Evolutionary conservation across 2,329 filamentous ascomycete genomes (phyloP).

Genomic region (Hypocreales sp.): DNA sequence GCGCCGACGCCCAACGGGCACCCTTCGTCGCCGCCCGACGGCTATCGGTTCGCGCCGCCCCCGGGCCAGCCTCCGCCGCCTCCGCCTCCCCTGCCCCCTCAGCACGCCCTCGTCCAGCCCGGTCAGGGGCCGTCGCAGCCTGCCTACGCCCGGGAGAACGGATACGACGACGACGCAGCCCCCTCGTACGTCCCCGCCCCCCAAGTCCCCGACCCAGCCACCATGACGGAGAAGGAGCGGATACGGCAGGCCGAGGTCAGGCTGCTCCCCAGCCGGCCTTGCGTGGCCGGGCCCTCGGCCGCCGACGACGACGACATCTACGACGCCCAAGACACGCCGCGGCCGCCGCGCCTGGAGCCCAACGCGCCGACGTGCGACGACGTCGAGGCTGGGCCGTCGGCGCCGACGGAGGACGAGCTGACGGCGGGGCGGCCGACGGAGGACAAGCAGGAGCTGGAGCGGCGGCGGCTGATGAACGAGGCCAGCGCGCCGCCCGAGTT

Average conservation of each 20-base stretch:
- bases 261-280: conserved; percentile 66
- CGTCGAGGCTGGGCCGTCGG: conserved; percentile 18
- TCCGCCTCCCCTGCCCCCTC: conserved; percentile 3
- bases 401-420: conserved; percentile 30
- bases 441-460: conserved; percentile 69
- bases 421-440: conserved; percentile 24
- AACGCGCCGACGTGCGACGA: conserved; percentile 5
- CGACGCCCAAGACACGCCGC: conserved; percentile 25
- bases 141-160: conserved; percentile 6
- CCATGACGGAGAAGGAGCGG: conserved; percentile 67
- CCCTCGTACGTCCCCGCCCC: conserved; percentile 44
- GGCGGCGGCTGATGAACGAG: conserved; percentile 44
- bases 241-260: conserved; percentile 62
- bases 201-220: conserved; percentile 41
- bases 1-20: conserved; percentile 17
- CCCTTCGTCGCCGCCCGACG: conserved; percentile 14
- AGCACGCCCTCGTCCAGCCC: background rate
- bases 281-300: conserved; percentile 19
- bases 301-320: conserved; percentile 34
- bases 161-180: conserved; percentile 10
- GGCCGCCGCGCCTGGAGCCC: conserved; percentile 4
- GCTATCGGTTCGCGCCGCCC: conserved; percentile 8
- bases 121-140: conserved; percentile 1
- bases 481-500: conserved; percentile 48
- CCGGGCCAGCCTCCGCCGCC: conserved; percentile 3